Evolutionary conservation across 805 yeast genomes (phyloP).

Genomic region (Cyberlindnera xishuangbannaensis): DNA sequence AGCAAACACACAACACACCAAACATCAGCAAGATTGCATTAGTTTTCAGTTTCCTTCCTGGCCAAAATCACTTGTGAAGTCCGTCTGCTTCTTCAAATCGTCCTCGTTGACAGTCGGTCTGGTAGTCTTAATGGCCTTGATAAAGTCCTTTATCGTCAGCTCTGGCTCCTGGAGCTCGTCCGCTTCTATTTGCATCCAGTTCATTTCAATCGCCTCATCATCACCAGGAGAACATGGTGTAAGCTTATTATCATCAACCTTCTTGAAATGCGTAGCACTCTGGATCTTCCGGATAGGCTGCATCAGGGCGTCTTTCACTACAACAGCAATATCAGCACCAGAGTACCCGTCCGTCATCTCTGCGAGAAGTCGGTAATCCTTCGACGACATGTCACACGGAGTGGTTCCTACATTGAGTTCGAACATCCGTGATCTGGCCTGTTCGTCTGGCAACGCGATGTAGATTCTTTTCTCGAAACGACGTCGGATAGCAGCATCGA

Average conservation of each 20-base stretch:
- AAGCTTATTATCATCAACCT: constrained; percentile 43
- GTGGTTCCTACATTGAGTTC: constrained; percentile 88
- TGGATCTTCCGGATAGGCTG: constrained; percentile 95
- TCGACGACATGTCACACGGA: constrained; percentile 69
- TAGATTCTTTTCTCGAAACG: constrained; percentile 94
- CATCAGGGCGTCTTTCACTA: constrained; percentile 96
- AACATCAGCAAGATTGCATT: no score
- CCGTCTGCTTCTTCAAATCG: constrained; percentile 76
- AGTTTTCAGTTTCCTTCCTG: constrained; percentile 90
- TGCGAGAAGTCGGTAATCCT: constrained; percentile 73
- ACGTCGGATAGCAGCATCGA: constrained; percentile 95
- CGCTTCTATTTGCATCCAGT: constrained; percentile 88
- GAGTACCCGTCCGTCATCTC: constrained; percentile 96
- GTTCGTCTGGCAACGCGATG: constrained; percentile 91
- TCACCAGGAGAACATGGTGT: constrained; percentile 99
- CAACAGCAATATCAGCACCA: constrained; percentile 95
- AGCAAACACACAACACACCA: no score
- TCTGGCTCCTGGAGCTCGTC: constrained; percentile 90
- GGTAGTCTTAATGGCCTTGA: constrained; percentile 84
- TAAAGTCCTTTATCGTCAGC: constrained; percentile 83
- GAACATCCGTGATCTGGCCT: constrained; percentile 90
- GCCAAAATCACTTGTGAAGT: constrained; percentile 92
- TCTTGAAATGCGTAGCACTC: constrained; percentile 90
- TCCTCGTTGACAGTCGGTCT: constrained; percentile 91
- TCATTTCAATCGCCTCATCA: constrained; percentile 74